A percentile compares a stretch with the other conserved stretches of the same genome.
Evolutionary conservation across 768 basidiomycete species (phyloP).

Genomic region (Russula dissimulans): DNA sequence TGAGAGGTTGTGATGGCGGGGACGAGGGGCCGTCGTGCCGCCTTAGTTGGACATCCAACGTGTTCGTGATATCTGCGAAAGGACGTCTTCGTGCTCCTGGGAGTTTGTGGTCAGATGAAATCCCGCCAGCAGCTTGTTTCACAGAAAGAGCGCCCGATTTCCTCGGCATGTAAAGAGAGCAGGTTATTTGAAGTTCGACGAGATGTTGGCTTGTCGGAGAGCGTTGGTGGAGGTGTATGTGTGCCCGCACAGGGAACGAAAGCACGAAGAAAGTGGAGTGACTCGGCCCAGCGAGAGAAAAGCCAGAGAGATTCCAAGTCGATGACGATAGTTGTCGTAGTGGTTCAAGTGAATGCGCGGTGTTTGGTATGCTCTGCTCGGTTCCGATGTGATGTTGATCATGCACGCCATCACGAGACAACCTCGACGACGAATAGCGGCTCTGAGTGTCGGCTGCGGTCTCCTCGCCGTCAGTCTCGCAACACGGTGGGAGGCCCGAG

Average conservation of each 20-base stretch:
- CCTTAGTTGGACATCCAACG: not conserved
- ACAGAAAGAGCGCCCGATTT: not conserved
- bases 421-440: slow-evolving; percentile 4
- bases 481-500: slow-evolving; percentile 6
- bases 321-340: not conserved
- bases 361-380: not conserved
- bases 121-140: not conserved
- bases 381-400: too few species aligned
- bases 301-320: not conserved
- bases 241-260: slow-evolving; percentile 16
- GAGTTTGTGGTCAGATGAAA: not conserved
- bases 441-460: slow-evolving; percentile 1
- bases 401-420: slow-evolving; percentile 5
- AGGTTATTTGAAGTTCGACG: not conserved
- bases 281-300: slow-evolving; percentile 9
- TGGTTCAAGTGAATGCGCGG: not conserved
- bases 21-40: not conserved
- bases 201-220: not conserved
- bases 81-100: slow-evolving; percentile 2
- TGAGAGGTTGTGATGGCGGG: not conserved
- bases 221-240: not conserved
- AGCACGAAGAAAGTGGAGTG: slow-evolving; percentile 7
- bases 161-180: not conserved
- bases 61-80: slow-evolving; percentile 17
- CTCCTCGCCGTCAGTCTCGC: slow-evolving; percentile 6